These are phyloP conservation scores for Fusarium beomiforme DNA, from an alignment of 2,329 filamentous ascomycete species.

Conservation along the genomic window DNA sequence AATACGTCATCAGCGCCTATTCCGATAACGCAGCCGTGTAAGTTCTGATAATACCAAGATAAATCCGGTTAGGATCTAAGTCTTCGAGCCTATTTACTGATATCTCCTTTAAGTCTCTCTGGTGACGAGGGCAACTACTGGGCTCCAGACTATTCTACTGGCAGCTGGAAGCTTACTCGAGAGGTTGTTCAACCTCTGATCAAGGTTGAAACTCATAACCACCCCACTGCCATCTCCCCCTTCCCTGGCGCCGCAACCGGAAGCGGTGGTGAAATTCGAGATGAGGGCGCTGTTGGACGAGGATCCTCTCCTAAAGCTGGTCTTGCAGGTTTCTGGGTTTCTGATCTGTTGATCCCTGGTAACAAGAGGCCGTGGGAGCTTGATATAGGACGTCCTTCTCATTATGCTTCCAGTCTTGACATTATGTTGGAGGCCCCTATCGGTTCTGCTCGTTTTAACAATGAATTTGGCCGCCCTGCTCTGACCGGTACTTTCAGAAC, in stretches of 20 bases:
- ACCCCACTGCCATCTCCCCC: slow-evolving; percentile 94
- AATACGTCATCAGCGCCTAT: slow-evolving; percentile 93
- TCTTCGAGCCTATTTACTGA: slow-evolving; percentile 3
- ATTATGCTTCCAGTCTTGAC: slow-evolving; percentile 93
- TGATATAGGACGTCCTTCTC: slow-evolving; percentile 86
- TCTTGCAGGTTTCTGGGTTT: slow-evolving; percentile 92
- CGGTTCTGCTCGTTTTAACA: slow-evolving; percentile 95
- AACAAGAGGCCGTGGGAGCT: slow-evolving; percentile 88
- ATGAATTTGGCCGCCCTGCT: slow-evolving; percentile 93
- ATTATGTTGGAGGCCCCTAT: slow-evolving; percentile 99
- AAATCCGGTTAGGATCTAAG: not conserved
- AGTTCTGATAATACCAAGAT: slow-evolving; percentile 26
- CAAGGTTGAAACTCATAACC: slow-evolving; percentile 98
- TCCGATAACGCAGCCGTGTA: slow-evolving; percentile 96
- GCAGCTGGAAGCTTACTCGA: slow-evolving; percentile 87
- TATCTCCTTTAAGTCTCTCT: slow-evolving; percentile 40
- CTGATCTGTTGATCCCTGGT: slow-evolving; percentile 89
- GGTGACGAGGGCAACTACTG: slow-evolving; percentile 66
- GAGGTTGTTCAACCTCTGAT: slow-evolving; percentile 88
- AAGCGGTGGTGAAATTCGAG: slow-evolving; percentile 93
- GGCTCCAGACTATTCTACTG: slow-evolving; percentile 87
- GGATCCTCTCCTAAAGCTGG: slow-evolving; percentile 95
- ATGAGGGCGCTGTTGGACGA: slow-evolving; percentile 92
- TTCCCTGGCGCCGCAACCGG: slow-evolving; percentile 94
- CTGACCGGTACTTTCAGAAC: slow-evolving; percentile 93